Conservation (phyloP, 2,329 filamentous ascomycete genomes). For the Pestalotiopsis sp. region DNA sequence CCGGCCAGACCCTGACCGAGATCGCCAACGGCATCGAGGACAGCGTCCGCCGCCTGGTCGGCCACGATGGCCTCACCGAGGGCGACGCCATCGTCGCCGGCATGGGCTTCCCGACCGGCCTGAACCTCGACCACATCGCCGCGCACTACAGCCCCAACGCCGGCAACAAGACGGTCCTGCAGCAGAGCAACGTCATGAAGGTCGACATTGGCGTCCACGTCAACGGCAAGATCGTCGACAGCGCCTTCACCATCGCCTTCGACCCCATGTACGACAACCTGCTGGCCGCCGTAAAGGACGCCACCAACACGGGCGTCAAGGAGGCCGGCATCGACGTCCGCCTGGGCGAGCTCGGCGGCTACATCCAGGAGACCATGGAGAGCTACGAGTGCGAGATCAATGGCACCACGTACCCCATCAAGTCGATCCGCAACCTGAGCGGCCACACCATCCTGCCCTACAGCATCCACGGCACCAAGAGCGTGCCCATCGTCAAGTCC, state of each 20-base stretch:
- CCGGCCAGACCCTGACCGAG: conserved; percentile 77
- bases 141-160: conserved; percentile 89
- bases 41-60: conserved; percentile 75
- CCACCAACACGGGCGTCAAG: conserved; percentile 84
- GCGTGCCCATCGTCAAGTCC: conserved; percentile 90
- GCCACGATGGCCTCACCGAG: conserved; percentile 75
- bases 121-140: conserved; percentile 83
- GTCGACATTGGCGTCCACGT: conserved; percentile 83
- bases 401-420: conserved; percentile 78
- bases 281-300: conserved; percentile 72
- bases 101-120: conserved; percentile 84
- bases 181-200: conserved; percentile 78
- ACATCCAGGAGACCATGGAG: conserved; percentile 91
- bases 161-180: conserved; percentile 77
- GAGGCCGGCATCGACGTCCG: conserved; percentile 92
- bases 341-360: conserved; percentile 80
- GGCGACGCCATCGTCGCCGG: conserved; percentile 79
- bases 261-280: conserved; percentile 76
- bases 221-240: conserved; percentile 80
- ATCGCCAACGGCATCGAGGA: conserved; percentile 90
- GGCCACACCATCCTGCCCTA: conserved; percentile 90
- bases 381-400: conserved; percentile 87
- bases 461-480: conserved; percentile 90
- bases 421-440: conserved; percentile 84
- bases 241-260: conserved; percentile 78